Conservation (phyloP, 108 stramenopile species). For the Skeletonema potamos region DNA sequence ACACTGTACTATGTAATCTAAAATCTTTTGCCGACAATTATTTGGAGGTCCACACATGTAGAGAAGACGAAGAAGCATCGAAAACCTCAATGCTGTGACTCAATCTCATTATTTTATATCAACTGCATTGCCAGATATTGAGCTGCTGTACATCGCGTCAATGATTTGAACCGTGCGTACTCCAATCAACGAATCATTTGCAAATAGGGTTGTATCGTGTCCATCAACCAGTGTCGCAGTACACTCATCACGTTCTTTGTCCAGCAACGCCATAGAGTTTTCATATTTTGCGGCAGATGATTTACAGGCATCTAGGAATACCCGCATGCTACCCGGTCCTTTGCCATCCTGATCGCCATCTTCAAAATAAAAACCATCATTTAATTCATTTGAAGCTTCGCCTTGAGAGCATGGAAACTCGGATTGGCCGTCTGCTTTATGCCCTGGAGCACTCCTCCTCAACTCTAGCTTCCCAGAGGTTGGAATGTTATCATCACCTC, state of each 20-base stretch:
- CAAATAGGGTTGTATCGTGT: background rate
- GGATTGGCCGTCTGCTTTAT: slow-evolving; percentile 19
- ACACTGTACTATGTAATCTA: background rate
- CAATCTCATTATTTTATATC: background rate
- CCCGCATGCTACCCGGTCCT: slow-evolving; percentile 34
- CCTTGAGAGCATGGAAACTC: slow-evolving; percentile 26
- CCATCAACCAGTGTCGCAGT: background rate
- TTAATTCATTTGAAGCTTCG: slow-evolving; percentile 8
- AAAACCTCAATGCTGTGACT: background rate
- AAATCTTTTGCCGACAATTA: background rate
- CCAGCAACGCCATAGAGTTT: background rate
- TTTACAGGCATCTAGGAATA: slow-evolving; percentile 30
- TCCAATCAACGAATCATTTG: slow-evolving; percentile 41
- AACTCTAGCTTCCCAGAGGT: slow-evolving; percentile 55
- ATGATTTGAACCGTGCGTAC: slow-evolving; percentile 35
- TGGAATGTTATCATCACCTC: slow-evolving; percentile 52
- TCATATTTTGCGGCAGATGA: slow-evolving; percentile 5
- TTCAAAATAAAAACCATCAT: slow-evolving; percentile 79
- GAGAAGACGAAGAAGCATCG: too few species aligned
- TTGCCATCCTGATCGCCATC: slow-evolving; percentile 42
- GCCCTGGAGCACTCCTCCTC: slow-evolving; percentile 23
- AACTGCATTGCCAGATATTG: background rate
- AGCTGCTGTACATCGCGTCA: background rate
- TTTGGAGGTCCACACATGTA: background rate
- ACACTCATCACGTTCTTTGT: background rate